Conservation (phyloP, 768 basidiomycete genomes). For the Rhodotorula graminis region DNA sequence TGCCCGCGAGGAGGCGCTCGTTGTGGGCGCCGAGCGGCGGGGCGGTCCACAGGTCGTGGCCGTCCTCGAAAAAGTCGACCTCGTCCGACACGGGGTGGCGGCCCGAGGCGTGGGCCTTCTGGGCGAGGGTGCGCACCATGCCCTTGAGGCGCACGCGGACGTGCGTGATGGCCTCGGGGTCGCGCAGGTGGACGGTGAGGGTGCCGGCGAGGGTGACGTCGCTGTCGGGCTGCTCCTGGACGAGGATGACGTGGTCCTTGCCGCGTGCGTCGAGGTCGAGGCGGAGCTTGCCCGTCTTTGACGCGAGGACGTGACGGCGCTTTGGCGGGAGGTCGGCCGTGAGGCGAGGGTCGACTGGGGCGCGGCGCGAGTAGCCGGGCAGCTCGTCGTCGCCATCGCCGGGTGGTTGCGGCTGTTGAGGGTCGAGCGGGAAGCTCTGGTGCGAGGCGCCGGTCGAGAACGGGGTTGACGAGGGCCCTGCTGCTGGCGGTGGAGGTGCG, state of each 20-base stretch:
- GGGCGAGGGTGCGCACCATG: slow-evolving; percentile 28
- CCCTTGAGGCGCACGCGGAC: slow-evolving; percentile 33
- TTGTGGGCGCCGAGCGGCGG: neutral
- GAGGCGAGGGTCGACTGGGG: slow-evolving; percentile 4
- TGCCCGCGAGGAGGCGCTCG: slow-evolving; percentile 2
- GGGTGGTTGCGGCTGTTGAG: neutral
- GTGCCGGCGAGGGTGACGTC: neutral
- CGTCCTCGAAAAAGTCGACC: slow-evolving; percentile 17
- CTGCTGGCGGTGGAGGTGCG: neutral
- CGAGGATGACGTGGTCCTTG: slow-evolving; percentile 16
- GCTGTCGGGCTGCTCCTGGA: slow-evolving; percentile 19
- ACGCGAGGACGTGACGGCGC: slow-evolving; percentile 11
- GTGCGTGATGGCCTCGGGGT: slow-evolving; percentile 23
- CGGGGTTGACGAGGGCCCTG: neutral
- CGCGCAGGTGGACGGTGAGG: neutral
- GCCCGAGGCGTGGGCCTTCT: slow-evolving; percentile 22
- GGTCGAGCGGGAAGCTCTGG: neutral
- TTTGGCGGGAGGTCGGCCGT: slow-evolving; percentile 8
- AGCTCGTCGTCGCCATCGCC: neutral
- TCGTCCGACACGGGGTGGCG: slow-evolving; percentile 28
- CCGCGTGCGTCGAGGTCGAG: slow-evolving; percentile 21
- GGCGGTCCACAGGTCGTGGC: slow-evolving; percentile 3
- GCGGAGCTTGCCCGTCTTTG: slow-evolving; percentile 18
- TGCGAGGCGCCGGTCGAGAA: neutral
- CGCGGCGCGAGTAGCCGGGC: slow-evolving; percentile 1